These are phyloP conservation scores for Fusarium sp. DNA, from an alignment of 2,329 filamentous ascomycete species.

Conservation along the genomic window DNA sequence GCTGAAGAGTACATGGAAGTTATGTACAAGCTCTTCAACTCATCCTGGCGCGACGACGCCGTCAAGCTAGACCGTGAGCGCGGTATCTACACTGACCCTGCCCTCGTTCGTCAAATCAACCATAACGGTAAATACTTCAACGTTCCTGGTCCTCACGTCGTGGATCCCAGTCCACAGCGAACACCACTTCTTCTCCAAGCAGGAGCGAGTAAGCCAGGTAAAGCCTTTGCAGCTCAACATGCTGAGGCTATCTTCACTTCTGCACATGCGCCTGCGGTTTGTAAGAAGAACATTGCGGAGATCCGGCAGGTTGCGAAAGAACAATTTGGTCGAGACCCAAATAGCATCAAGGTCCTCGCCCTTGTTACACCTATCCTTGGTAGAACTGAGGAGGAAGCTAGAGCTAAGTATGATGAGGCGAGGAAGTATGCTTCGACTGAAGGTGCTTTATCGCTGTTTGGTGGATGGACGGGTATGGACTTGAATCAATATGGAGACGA, in stretches of 20 bases:
- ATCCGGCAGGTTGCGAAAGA: slow-evolving; percentile 68
- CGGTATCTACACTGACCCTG: slow-evolving; percentile 66
- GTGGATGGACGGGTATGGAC: slow-evolving; percentile 77
- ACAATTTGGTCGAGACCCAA: slow-evolving; percentile 67
- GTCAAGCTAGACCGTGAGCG: slow-evolving; percentile 69
- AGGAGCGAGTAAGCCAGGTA: slow-evolving; percentile 74
- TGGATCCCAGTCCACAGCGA: slow-evolving; percentile 74
- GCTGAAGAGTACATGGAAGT: slow-evolving; percentile 75
- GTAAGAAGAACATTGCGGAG: slow-evolving; percentile 72
- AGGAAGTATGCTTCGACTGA: slow-evolving; percentile 69
- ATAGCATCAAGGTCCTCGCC: slow-evolving; percentile 75
- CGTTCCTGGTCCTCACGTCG: slow-evolving; percentile 74
- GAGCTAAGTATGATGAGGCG: slow-evolving; percentile 72
- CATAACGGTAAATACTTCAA: slow-evolving; percentile 73
- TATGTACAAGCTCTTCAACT: slow-evolving; percentile 75
- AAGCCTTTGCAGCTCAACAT: slow-evolving; percentile 75
- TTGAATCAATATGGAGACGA: slow-evolving; percentile 71
- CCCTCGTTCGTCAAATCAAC: slow-evolving; percentile 72
- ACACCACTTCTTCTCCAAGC: slow-evolving; percentile 78
- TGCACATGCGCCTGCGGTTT: slow-evolving; percentile 71
- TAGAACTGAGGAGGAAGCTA: slow-evolving; percentile 73
- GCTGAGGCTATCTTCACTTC: slow-evolving; percentile 79
- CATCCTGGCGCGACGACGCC: slow-evolving; percentile 75
- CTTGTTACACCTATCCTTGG: slow-evolving; percentile 75
- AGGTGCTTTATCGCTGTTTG: slow-evolving; percentile 77